These are phyloP conservation scores for Globisporangium parvum DNA, from an alignment of 352 stramenopile genomes.

Conservation along the genomic window DNA sequence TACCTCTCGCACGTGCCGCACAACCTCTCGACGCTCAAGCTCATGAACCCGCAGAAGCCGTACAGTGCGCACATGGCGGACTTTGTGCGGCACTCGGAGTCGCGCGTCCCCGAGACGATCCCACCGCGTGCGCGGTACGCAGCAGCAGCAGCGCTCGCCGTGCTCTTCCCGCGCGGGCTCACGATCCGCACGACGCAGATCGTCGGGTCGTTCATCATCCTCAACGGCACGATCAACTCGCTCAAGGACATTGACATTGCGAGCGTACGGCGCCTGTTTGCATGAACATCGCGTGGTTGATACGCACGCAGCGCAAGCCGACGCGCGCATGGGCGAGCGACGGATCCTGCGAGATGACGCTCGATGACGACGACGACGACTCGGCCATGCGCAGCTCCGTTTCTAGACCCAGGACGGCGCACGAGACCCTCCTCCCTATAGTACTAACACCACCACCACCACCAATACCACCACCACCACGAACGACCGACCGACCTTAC, in stretches of 20 bases:
- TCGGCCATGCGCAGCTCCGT: too few species aligned
- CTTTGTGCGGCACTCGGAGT: slow-evolving; percentile 77
- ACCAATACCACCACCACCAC: not conserved
- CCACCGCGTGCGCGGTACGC: slow-evolving; percentile 63
- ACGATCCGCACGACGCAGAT: slow-evolving; percentile 90
- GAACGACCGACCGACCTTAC: not conserved
- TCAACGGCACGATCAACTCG: slow-evolving; percentile 91
- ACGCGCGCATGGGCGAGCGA: not conserved
- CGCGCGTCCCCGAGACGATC: slow-evolving; percentile 72
- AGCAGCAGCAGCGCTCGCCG: slow-evolving; percentile 62
- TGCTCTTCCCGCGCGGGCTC: slow-evolving; percentile 84
- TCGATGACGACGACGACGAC: not conserved
- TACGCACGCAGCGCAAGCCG: not conserved
- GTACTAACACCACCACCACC: too few species aligned
- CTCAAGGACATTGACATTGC: slow-evolving; percentile 74
- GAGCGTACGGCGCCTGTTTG: slow-evolving; percentile 40
- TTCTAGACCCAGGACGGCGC: too few species aligned
- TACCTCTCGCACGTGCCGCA: slow-evolving; percentile 95
- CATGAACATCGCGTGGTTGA: not conserved
- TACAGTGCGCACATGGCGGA: slow-evolving; percentile 82
- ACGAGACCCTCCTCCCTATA: too few species aligned
- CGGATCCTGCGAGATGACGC: too few species aligned
- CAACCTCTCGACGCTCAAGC: slow-evolving; percentile 94
- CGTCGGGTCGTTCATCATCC: slow-evolving; percentile 91
- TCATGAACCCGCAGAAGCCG: slow-evolving; percentile 90